A percentile compares a stretch with the other conserved stretches of the same genome.
phyloP scores from a whole-genome alignment of 495 filamentous ascomycete species.

The Neurospora sp. region DNA sequence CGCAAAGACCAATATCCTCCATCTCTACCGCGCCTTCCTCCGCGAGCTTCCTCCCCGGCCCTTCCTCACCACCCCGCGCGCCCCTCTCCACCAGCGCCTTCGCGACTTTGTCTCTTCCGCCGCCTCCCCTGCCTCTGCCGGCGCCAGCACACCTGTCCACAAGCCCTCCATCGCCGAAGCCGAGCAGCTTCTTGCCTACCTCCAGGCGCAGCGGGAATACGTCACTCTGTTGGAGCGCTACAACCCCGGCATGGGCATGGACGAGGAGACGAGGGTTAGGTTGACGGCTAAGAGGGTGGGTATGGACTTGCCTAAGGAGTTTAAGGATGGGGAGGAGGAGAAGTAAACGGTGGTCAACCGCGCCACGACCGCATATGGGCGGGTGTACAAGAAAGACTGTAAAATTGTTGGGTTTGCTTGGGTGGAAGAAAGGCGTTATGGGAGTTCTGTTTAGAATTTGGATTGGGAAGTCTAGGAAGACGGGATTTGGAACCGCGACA shows the following conservation, averaged over 20 bases:
- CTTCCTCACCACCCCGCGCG: slow-evolving; percentile 40
- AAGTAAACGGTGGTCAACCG: not conserved
- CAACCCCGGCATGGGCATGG: slow-evolving; percentile 79
- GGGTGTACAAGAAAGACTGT: not conserved
- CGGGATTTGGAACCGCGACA: not conserved
- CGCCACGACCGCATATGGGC: not conserved
- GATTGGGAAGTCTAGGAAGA: not conserved
- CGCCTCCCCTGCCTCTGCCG: slow-evolving; percentile 6
- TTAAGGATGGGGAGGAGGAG: slow-evolving; percentile 7
- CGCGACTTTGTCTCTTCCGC: slow-evolving; percentile 40
- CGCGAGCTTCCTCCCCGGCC: slow-evolving; percentile 74
- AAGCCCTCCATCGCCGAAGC: slow-evolving; percentile 41
- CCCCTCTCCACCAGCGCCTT: slow-evolving; percentile 50
- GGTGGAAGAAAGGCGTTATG: not conserved
- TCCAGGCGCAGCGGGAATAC: slow-evolving; percentile 74
- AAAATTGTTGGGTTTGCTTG: not conserved
- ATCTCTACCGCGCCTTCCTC: slow-evolving; percentile 81
- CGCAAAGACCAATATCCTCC: slow-evolving; percentile 43
- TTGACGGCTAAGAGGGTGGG: slow-evolving; percentile 82
- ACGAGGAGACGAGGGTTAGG: slow-evolving; percentile 73
- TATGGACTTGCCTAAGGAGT: slow-evolving; percentile 67
- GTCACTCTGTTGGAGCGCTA: slow-evolving; percentile 74
- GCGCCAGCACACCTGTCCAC: not conserved
- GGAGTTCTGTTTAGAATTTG: not conserved
- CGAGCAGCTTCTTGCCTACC: slow-evolving; percentile 69